Percentiles rank a stretch among this genome's conserved stretches.
Evolutionary conservation across 805 yeast genomes (phyloP).

Genomic region (Alloascoidea hylecoeti): DNA sequence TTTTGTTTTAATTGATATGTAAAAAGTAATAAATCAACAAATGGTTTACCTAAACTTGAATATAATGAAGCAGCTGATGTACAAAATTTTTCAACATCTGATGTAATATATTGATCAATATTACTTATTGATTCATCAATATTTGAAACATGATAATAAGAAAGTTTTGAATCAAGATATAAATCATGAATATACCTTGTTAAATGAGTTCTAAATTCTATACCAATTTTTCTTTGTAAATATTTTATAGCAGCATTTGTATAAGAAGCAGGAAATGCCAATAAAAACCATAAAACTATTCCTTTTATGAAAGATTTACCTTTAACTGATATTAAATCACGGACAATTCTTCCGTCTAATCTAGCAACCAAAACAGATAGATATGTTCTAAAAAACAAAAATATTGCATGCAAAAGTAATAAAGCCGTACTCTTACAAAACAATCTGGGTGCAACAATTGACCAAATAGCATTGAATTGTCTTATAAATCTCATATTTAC

Average conservation of each 20-base stretch:
- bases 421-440: conserved; percentile 53
- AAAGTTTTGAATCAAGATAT: conserved; percentile 68
- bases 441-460: conserved; percentile 66
- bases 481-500: conserved; percentile 52
- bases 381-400: conserved; percentile 75
- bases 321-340: conserved; percentile 73
- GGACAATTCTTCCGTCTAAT: conserved; percentile 84
- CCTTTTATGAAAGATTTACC: conserved; percentile 65
- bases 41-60: conserved; percentile 84
- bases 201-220: conserved; percentile 74
- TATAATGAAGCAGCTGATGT: conserved; percentile 72
- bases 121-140: conserved; percentile 38
- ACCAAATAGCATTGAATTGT: conserved; percentile 66
- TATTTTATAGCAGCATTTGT: conserved; percentile 83
- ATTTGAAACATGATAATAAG: conserved; percentile 70
- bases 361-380: conserved; percentile 74
- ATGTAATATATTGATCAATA: conserved; percentile 78
- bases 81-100: conserved; percentile 70
- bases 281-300: conserved; percentile 71
- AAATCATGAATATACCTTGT: conserved; percentile 82
- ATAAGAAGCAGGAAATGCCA: conserved; percentile 88
- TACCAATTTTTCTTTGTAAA: conserved; percentile 59
- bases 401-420: conserved; percentile 55
- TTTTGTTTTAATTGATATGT: conserved; percentile 73
- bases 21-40: conserved; percentile 74